phyloP scores from a whole-genome alignment of 208 protist genomes.

The Acanthamoeba triangularis region DNA sequence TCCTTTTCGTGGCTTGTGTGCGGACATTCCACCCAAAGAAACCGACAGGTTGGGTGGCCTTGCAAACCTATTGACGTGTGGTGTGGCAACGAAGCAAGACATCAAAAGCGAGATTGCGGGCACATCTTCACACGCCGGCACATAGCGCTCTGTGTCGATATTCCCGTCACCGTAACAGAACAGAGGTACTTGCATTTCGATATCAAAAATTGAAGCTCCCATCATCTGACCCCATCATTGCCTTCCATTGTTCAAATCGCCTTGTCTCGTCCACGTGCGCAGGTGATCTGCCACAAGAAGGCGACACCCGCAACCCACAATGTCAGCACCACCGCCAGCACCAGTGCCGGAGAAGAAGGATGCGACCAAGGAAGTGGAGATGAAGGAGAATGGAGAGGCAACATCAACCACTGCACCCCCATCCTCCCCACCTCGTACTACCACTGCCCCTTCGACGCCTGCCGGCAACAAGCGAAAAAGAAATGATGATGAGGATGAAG shows the following conservation, averaged over 20 bases:
- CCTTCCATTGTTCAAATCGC: not conserved
- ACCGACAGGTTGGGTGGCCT: too few relatives aligned
- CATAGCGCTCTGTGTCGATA: too few relatives aligned
- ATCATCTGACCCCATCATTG: too few relatives aligned
- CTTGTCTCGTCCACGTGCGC: not conserved
- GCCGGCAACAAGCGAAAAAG: constrained; percentile 43
- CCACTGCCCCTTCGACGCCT: constrained; percentile 1
- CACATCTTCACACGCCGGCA: too few relatives aligned
- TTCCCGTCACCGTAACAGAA: too few relatives aligned
- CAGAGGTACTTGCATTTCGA: too few relatives aligned
- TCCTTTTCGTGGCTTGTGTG: too few relatives aligned
- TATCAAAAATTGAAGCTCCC: too few relatives aligned
- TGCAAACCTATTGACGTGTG: too few relatives aligned
- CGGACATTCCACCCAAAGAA: too few relatives aligned
- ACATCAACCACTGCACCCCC: not conserved
- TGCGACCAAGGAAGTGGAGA: constrained; percentile 5
- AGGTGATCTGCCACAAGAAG: not conserved
- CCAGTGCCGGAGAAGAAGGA: not conserved
- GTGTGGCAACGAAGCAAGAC: too few relatives aligned
- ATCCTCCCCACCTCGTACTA: not conserved
- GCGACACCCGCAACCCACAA: not conserved
- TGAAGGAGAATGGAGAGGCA: constrained; percentile 32
- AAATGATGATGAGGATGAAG: not conserved
- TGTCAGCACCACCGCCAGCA: not conserved
- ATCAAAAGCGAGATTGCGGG: too few relatives aligned